Base-by-base conservation (phyloP, 169 alveolate genomes). In the Fabrea salina region DNA sequence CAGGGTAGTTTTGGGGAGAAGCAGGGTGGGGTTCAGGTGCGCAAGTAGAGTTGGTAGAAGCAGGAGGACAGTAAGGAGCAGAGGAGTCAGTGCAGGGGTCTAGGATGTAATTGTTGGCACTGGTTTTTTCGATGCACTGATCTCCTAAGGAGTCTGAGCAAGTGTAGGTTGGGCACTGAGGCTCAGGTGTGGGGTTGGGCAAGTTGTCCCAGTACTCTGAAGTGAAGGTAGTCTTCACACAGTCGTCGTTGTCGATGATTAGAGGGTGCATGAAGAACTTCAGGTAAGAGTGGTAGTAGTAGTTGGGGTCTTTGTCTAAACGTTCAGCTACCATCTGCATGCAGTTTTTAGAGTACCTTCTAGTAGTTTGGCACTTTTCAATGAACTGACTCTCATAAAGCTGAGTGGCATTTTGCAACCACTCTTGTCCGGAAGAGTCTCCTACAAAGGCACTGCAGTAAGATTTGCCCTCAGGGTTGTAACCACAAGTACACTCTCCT, bases 401-500 rank as follows among this genome's bases (percentile, higher is more conserved):
- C 6, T 13, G 27, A 51, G 35, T 64, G 13, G 37, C 7, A 39
- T 13, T 41, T 19, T 33, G 35, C 50, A 64, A 64, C 7, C 5
- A 64, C 35, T 51, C 54, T 16, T 22, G 30, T 64, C 75, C 75
- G 5, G 79, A 66, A 8, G 35, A 39, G 30, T 70, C 79, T 13
- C 79, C 79, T 19, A 27, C n/a, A 5, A 22, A 37, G n/a, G 44
- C 51, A 13, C 54, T 16, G 35, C 79, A 70, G 5, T 70, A 70
- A 44, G 67, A 47, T 6, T 41, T 49, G 16, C 79, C 79, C 25
- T 19, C 27, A 13, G 43, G 22, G 43, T 70, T 70, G 6, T 25
- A 50, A 27, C 79, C 79, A 49, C 79, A 70, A 5, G 66, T 47
- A 22, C 79, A 70, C 2, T 40, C 30, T 33, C 79, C 79, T 6